phyloP scores from a whole-genome alignment of 441 rosid species.

The Adansonia madagascariensis region DNA sequence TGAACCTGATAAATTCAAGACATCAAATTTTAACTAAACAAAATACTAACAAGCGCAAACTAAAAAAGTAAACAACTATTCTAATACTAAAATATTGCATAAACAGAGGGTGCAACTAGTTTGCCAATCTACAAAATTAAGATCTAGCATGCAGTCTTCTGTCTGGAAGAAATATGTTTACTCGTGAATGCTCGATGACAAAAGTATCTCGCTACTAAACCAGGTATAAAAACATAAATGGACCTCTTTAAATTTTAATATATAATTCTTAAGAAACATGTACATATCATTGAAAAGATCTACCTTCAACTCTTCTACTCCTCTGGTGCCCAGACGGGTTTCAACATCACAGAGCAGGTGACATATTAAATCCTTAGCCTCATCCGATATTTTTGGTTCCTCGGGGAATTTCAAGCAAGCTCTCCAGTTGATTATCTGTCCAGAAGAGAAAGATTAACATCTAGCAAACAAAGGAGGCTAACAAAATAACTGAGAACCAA shows the following conservation, averaged over 20 bases:
- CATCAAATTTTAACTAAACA: not conserved
- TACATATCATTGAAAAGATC: conserved; percentile 22
- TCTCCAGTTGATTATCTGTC: conserved; percentile 86
- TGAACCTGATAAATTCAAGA: conserved; percentile 53
- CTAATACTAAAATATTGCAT: not conserved
- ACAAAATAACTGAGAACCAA: conserved; percentile 27
- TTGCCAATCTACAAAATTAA: conserved; percentile 15
- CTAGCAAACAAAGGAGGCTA: conserved; percentile 31
- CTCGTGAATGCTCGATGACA: not conserved
- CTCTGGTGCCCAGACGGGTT: conserved; percentile 84
- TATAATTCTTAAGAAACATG: conserved; percentile 8
- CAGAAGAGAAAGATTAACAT: conserved; percentile 29
- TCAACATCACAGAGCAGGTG: conserved; percentile 94
- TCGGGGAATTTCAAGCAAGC: conserved; percentile 95
- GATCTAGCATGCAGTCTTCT: conserved; percentile 12
- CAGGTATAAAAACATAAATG: not conserved
- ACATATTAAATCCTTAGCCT: conserved; percentile 86
- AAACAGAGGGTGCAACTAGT: conserved; percentile 14
- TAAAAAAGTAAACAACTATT: not conserved
- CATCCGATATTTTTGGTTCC: conserved; percentile 80
- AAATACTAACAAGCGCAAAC: conserved; percentile 23
- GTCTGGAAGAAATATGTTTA: conserved; percentile 18
- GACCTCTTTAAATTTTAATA: conserved; percentile 20
- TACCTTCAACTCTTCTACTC: conserved; percentile 90
- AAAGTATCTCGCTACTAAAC: conserved; percentile 11